Conservation (phyloP, 1,139 yeast species). For the Debaryomyces sp. region DNA sequence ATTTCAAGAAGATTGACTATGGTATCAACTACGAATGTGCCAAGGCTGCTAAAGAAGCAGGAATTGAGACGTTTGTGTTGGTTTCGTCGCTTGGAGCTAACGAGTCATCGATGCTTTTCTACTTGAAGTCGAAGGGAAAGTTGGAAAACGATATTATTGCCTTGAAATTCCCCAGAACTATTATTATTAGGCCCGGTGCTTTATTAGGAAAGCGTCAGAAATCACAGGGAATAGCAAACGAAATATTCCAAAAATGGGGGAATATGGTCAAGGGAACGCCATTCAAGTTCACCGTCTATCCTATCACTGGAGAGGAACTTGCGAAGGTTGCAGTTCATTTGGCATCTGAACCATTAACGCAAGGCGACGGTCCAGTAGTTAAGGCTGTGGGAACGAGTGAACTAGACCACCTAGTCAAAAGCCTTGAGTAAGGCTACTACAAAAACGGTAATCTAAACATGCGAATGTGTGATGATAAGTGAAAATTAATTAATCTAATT, state of each 20-base stretch:
- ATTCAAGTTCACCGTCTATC: conserved; percentile 33
- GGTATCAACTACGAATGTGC: conserved; percentile 69
- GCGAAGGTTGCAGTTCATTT: conserved; percentile 46
- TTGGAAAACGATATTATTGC: conserved; percentile 61
- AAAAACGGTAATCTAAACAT: neutral
- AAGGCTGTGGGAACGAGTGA: neutral
- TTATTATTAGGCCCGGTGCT: conserved; percentile 72
- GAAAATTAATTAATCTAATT: neutral
- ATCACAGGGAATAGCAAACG: conserved; percentile 38
- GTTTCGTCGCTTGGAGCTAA: conserved; percentile 66
- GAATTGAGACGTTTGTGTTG: conserved; percentile 64
- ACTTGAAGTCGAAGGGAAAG: conserved; percentile 63
- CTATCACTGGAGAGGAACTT: conserved; percentile 52
- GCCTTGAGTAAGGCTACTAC: neutral
- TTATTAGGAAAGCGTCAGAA: conserved; percentile 62
- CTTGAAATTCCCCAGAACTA: conserved; percentile 63
- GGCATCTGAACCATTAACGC: conserved; percentile 19
- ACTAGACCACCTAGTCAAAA: neutral
- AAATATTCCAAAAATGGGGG: conserved; percentile 31
- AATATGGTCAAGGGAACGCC: conserved; percentile 33
- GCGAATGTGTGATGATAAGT: neutral
- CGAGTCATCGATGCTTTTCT: conserved; percentile 54
- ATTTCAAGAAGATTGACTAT: conserved; percentile 68
- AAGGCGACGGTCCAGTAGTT: neutral
- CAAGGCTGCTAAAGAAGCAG: conserved; percentile 66